phyloP scores from a whole-genome alignment of 2,329 filamentous ascomycete genomes.

The Fusarium coffeatum region DNA sequence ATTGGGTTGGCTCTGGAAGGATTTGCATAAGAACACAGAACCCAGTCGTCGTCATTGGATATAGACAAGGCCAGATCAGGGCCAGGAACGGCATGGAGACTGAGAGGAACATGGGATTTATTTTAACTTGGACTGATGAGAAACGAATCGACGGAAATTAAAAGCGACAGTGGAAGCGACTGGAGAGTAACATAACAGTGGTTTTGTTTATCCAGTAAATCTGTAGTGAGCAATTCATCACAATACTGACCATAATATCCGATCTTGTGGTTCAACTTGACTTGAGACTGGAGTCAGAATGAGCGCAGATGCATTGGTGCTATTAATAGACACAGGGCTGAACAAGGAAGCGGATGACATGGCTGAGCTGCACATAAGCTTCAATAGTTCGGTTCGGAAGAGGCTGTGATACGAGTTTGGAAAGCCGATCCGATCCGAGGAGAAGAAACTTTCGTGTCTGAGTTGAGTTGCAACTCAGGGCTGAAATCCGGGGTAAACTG shows the following conservation, averaged over 20 bases:
- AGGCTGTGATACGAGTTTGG: not conserved
- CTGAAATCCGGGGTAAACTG: constrained; percentile 10
- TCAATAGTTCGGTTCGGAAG: constrained; percentile 21
- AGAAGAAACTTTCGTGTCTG: not conserved
- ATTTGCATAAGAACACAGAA: constrained; percentile 8
- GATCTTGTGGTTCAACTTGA: not conserved
- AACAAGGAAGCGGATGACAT: not conserved
- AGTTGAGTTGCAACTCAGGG: not conserved
- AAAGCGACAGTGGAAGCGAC: constrained; percentile 12
- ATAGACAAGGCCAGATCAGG: not conserved
- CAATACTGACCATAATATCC: not conserved
- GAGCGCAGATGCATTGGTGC: not conserved
- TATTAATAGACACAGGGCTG: constrained; percentile 1
- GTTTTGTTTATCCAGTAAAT: constrained; percentile 6
- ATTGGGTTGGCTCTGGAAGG: constrained; percentile 9
- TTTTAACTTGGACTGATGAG: constrained; percentile 31
- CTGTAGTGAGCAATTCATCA: constrained; percentile 5
- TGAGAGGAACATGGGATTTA: constrained; percentile 15
- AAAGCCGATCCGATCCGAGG: constrained; percentile 22
- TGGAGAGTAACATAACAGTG: constrained; percentile 4
- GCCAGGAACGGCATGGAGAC: not conserved
- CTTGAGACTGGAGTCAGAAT: not conserved
- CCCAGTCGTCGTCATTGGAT: constrained; percentile 11
- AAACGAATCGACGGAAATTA: constrained; percentile 32
- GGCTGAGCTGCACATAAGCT: not conserved